phyloP scores from a whole-genome alignment of 495 filamentous ascomycete genomes.

The Podospora fimiseda region DNA sequence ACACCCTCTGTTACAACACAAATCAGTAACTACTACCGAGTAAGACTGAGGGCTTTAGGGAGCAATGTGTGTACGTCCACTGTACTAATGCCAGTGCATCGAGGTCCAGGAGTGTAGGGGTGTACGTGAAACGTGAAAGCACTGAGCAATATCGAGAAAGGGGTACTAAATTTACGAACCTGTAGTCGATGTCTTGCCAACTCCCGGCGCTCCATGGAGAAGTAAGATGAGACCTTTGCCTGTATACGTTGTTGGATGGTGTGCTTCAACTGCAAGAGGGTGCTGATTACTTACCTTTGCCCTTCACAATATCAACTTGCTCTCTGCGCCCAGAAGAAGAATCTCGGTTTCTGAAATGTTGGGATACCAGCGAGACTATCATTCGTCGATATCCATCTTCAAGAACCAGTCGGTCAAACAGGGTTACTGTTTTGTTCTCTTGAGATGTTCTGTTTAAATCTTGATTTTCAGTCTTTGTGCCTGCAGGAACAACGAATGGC shows the following conservation, averaged over 20 bases:
- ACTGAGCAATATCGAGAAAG: too few species aligned
- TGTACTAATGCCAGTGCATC: too few species aligned
- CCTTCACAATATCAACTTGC: constrained; percentile 34
- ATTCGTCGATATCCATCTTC: constrained; percentile 27
- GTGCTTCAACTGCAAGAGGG: too few species aligned
- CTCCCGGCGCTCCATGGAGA: constrained; percentile 42
- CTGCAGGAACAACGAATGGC: neutral
- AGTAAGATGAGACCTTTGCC: constrained; percentile 43
- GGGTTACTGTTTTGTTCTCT: constrained; percentile 4
- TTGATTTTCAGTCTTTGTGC: neutral
- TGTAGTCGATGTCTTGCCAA: constrained; percentile 41
- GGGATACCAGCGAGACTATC: constrained; percentile 32
- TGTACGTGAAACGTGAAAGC: too few species aligned
- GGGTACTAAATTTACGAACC: constrained; percentile 16
- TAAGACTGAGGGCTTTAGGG: too few species aligned
- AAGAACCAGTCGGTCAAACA: constrained; percentile 35
- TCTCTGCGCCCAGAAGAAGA: constrained; percentile 10
- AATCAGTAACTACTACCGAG: too few species aligned
- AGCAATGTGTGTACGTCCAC: too few species aligned
- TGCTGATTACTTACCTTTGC: constrained; percentile 33
- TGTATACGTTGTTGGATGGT: too few species aligned
- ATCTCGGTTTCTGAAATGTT: constrained; percentile 37
- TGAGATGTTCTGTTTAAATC: neutral
- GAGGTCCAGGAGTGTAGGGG: too few species aligned
- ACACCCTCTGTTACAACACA: neutral